phyloP scores from a whole-genome alignment of 148 eudicot genomes.

The Camellia granthamiana region DNA sequence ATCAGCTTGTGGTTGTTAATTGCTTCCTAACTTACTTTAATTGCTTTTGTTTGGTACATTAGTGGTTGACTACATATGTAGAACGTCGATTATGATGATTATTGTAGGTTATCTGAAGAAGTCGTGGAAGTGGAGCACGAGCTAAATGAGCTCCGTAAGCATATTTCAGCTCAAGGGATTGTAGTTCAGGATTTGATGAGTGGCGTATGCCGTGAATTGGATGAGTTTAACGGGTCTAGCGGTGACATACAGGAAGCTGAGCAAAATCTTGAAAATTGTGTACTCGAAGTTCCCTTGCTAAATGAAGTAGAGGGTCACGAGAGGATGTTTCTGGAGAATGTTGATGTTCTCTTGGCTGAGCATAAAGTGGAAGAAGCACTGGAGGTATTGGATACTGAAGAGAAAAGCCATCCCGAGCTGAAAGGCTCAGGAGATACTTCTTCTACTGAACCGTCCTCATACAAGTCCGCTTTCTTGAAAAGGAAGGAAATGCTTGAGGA shows the following conservation, averaged over 20 bases:
- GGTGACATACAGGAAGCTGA: constrained; percentile 42
- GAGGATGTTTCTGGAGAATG: constrained; percentile 57
- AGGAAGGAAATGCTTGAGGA: constrained; percentile 67
- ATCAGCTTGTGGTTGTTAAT: background rate
- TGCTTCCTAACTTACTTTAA: background rate
- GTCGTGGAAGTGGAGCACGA: constrained; percentile 93
- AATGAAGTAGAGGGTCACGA: constrained; percentile 39
- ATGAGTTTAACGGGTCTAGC: constrained; percentile 50
- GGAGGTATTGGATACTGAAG: constrained; percentile 72
- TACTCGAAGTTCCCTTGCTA: constrained; percentile 35
- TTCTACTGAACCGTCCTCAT: constrained; percentile 44
- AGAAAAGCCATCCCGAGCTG: constrained; percentile 56
- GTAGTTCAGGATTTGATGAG: constrained; percentile 78
- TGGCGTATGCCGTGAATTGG: constrained; percentile 71
- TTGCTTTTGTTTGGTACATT: background rate
- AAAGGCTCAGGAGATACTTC: constrained; percentile 51
- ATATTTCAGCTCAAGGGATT: constrained; percentile 80
- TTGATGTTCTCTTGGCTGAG: constrained; percentile 76
- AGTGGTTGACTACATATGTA: background rate
- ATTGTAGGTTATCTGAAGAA: constrained; percentile 83
- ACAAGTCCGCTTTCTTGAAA: constrained; percentile 58
- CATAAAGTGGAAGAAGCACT: constrained; percentile 75
- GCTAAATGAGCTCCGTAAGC: constrained; percentile 74
- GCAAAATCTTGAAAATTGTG: constrained; percentile 35
- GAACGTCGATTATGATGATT: constrained; percentile 1